Evolutionary conservation across 257 asterid species (phyloP).

Genomic region (Handroanthus guayacan): DNA sequence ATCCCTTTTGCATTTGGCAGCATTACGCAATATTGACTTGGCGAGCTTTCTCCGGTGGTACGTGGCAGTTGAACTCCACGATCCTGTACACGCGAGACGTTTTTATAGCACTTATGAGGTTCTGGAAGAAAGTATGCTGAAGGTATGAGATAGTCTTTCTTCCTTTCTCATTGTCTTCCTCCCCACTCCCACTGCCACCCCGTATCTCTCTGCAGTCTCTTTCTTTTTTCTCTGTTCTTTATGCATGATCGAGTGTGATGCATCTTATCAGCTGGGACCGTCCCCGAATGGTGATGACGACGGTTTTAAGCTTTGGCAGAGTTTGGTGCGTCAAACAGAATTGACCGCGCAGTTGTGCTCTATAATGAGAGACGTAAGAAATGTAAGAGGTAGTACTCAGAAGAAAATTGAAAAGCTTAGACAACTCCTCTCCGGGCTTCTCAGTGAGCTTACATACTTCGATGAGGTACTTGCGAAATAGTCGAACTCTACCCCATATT

Average conservation of each 20-base stretch:
- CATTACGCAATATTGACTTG: conserved; percentile 85
- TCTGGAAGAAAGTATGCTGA: conserved; percentile 88
- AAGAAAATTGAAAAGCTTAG: conserved; percentile 97
- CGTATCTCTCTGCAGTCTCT: not conserved
- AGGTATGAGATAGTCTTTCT: conserved; percentile 57
- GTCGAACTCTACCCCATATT: not conserved
- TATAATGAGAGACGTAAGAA: conserved; percentile 91
- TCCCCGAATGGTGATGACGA: conserved; percentile 74
- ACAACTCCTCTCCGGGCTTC: conserved; percentile 95
- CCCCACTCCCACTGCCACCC: too few relatives aligned
- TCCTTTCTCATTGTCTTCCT: not conserved
- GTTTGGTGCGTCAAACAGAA: conserved; percentile 96
- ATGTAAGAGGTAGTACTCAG: conserved; percentile 94
- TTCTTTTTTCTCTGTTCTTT: conserved; percentile 17
- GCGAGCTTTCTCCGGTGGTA: conserved; percentile 99
- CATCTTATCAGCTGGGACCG: conserved; percentile 65
- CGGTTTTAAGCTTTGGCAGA: conserved; percentile 94
- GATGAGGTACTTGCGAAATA: conserved; percentile 69
- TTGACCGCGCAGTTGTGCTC: conserved; percentile 95
- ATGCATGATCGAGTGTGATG: conserved; percentile 31
- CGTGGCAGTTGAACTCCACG: conserved; percentile 98
- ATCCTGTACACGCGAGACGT: conserved; percentile 90
- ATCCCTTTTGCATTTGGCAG: conserved; percentile 52
- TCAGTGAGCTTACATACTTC: conserved; percentile 96
- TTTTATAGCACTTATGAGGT: conserved; percentile 88